Evolutionary conservation across 2,329 filamentous ascomycete species (phyloP), one percentile per base, ranked within the genome.

Genomic region (Aspergillus candidus): DNA sequence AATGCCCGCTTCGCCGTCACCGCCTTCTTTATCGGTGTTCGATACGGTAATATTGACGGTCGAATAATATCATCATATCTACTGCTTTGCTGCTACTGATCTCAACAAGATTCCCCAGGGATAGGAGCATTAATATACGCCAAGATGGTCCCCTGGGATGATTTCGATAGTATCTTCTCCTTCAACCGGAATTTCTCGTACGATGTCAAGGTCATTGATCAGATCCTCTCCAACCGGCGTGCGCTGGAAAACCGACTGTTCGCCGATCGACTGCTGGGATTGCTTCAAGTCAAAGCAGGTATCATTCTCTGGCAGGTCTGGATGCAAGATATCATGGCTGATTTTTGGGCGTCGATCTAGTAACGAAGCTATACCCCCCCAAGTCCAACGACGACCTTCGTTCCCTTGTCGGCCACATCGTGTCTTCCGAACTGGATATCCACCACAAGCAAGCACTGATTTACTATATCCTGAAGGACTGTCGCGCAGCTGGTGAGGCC

Each of bases 371-470:
- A 11, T 94, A 93, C 59, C 88, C 88, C 35, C 87, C 88, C 0
- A 82, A 80, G 59, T 79, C 78, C 41, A 82, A 85, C 46, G 74
- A 72, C 47, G 79, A 81, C 34, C 75, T 94, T 27, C 78, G 80
- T 53, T 77, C 79, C 32, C 75, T 94, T 5, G 83, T 90, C 66
- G 72, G 80, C 49, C 79, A 82, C 47, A 82, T 94, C 51, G 77
- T 82, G 62, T 75, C 80, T 18, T 79, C 74, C 42, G 72, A 71
- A 38, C 80, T 84, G 54, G 78, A 83, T 6, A 74, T 79, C 42
- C 84, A 90, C 63, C 83, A 90, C 69, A 90, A 90, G 64, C 80
- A 89, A 53, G 87, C 88, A 13, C 76, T 93, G 38, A 74, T 94
- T 51, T 94, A 87, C 72, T 94, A 94, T 63, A 72, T 94, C 32